Percentiles rank a stretch among this genome's conserved stretches.
Conservation (phyloP, 208 protist species). For the Strigomonas culicis region DNA sequence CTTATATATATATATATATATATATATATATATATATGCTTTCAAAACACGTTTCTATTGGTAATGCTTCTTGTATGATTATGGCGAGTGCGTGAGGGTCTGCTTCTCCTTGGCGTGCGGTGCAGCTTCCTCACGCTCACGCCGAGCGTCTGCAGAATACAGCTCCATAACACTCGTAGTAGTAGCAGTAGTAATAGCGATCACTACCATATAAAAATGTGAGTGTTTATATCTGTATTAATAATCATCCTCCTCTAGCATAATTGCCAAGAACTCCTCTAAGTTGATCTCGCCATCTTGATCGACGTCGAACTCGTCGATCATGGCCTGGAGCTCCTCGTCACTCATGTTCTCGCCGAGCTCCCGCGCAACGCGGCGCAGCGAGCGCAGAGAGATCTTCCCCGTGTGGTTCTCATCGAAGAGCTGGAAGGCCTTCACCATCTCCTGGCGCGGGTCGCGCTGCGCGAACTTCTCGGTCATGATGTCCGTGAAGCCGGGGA, state of each 20-base stretch:
- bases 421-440: constrained; percentile 95
- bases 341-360: constrained; percentile 96
- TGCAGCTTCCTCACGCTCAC: too few species aligned
- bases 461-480: constrained; percentile 93
- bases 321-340: constrained; percentile 97
- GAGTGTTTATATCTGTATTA: too few species aligned
- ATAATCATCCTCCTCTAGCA: constrained; percentile 93
- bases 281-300: constrained; percentile 95
- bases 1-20: too few species aligned
- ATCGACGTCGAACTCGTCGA: constrained; percentile 96
- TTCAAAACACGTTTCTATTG: too few species aligned
- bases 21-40: too few species aligned
- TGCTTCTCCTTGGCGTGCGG: too few species aligned
- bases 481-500: constrained; percentile 90
- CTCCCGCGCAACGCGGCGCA: constrained; percentile 92
- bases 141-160: too few species aligned
- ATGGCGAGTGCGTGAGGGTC: too few species aligned
- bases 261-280: constrained; percentile 95
- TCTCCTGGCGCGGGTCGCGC: constrained; percentile 93
- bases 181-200: too few species aligned
- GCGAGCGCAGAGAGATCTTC: constrained; percentile 92
- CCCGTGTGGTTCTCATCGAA: constrained; percentile 96
- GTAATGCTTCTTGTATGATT: too few species aligned
- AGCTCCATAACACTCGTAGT: too few species aligned
- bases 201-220: too few species aligned